Base-by-base conservation (phyloP, 495 filamentous ascomycete species). In the Penicillium fimorum region DNA sequence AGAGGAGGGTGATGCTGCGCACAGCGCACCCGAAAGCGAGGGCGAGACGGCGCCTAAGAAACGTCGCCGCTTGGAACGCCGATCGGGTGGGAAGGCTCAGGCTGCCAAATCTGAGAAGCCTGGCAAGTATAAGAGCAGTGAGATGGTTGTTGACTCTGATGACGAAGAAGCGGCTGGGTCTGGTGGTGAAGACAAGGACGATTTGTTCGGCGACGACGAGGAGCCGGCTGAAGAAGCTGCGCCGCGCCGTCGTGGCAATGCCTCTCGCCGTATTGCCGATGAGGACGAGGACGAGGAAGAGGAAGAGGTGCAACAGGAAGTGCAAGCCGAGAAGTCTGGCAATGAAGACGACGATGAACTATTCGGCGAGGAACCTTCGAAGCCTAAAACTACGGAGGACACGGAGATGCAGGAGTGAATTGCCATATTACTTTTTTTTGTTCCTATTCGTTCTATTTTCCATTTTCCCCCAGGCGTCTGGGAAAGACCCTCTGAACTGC, bases 61-160 rank as follows among this genome's bases (percentile, higher is more conserved):
- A 62, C 69, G 78, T 65, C 68, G 80, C 71, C 70, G 81, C 66
- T 56, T 79, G 47, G 76, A 76, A 56, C 72, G 75, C 37, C 73
- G 84, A 61, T 80, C 82, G 59, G 78, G 85, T 35, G 81, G 80
- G 5, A 83, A 82, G 61, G 79, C 82, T 60, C 79, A 80, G 58
- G 51, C 56, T 18, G 45, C 24, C 20, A 60, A 59, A 17, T 69
- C 27, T 7, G 42, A 47, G 22, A 54, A 45, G 22, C 52, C 42
- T 20, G 42, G 70, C 55, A 92, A 92, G 64, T 94, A 81, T 71
- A 96, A 95, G 79, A 88, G 84, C 51, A 85, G 76, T 37, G 91
- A 95, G 69, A 81, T 88, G 54, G 85, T 96, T 27, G 86, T 89
- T 35, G 88, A 92, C 50, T 88, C 85, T 52, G 87, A 88, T 52